A percentile compares a stretch with the other conserved stretches of the same genome.
These are phyloP conservation scores for Salix caprea DNA, from an alignment of 345 rosid genomes.

Conservation along the genomic window DNA sequence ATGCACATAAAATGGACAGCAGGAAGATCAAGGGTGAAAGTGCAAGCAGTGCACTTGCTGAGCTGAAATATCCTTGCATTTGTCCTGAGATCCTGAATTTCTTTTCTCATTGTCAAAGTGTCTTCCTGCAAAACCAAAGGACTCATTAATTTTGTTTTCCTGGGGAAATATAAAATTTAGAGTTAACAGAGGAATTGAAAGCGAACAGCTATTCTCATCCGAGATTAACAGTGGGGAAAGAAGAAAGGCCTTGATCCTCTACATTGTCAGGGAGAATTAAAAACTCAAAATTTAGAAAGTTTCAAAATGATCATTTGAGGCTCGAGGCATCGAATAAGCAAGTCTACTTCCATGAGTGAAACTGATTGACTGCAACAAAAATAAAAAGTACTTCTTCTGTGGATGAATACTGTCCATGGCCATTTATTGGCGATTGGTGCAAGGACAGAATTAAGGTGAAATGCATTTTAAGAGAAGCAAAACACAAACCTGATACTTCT, in stretches of 20 bases:
- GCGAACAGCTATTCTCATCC: neutral
- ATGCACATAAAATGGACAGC: conserved; percentile 98
- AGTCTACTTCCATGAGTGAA: neutral
- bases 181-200: too few relatives aligned
- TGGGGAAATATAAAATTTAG: neutral
- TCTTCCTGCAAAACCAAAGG: conserved; percentile 60
- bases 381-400: neutral
- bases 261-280: neutral
- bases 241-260: neutral
- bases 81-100: conserved; percentile 87
- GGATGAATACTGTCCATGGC: neutral
- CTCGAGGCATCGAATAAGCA: neutral
- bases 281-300: neutral
- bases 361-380: neutral
- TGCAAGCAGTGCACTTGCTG: conserved; percentile 96
- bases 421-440: neutral
- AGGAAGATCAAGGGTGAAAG: conserved; percentile 92
- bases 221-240: neutral
- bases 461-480: conserved; percentile 5
- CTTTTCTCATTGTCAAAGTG: conserved; percentile 77
- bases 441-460: neutral
- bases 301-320: neutral
- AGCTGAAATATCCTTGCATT: conserved; percentile 98
- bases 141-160: neutral
- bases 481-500: conserved; percentile 79